Evolutionary conservation across 257 asterid species (phyloP).

Genomic region (Solanum chmielewskii): DNA sequence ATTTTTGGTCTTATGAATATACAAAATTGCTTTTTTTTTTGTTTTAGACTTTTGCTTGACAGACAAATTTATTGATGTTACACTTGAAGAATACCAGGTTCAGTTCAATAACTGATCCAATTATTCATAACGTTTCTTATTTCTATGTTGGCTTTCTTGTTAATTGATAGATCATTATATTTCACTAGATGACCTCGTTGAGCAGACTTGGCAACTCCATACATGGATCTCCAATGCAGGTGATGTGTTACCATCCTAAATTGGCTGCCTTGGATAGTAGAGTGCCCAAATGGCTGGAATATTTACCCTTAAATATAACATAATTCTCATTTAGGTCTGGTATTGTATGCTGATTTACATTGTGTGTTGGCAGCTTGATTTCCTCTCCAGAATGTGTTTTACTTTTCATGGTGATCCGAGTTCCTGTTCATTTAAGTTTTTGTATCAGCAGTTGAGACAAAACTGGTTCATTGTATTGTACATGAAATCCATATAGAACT

Average conservation of each 20-base stretch:
- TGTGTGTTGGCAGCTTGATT: slow-evolving; percentile 30
- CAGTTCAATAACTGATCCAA: slow-evolving; percentile 1
- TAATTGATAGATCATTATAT: slow-evolving; percentile 70
- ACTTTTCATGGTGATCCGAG: slow-evolving; percentile 1
- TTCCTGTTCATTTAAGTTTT: slow-evolving; percentile 2
- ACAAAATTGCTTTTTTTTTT: background rate
- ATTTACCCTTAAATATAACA: background rate
- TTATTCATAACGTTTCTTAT: slow-evolving; percentile 13
- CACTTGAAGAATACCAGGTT: background rate
- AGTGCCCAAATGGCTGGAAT: slow-evolving; percentile 4
- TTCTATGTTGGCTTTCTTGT: slow-evolving; percentile 59
- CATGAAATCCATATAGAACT: background rate
- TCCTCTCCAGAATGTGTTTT: slow-evolving; percentile 17
- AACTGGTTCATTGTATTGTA: slow-evolving; percentile 4
- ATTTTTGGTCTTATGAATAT: background rate
- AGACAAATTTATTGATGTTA: background rate
- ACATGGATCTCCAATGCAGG: slow-evolving; percentile 51
- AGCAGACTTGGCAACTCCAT: slow-evolving; percentile 62
- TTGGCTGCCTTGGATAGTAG: slow-evolving; percentile 6
- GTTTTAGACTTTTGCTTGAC: background rate
- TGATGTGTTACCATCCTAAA: slow-evolving; percentile 24
- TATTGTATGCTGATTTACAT: slow-evolving; percentile 10
- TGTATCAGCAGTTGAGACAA: slow-evolving; percentile 1
- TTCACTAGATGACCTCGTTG: slow-evolving; percentile 73
- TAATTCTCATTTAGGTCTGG: slow-evolving; percentile 9